Percentiles rank a stretch among this genome's conserved stretches.
Conservation (phyloP, 441 rosid genomes). For the Manihot esculenta region DNA sequence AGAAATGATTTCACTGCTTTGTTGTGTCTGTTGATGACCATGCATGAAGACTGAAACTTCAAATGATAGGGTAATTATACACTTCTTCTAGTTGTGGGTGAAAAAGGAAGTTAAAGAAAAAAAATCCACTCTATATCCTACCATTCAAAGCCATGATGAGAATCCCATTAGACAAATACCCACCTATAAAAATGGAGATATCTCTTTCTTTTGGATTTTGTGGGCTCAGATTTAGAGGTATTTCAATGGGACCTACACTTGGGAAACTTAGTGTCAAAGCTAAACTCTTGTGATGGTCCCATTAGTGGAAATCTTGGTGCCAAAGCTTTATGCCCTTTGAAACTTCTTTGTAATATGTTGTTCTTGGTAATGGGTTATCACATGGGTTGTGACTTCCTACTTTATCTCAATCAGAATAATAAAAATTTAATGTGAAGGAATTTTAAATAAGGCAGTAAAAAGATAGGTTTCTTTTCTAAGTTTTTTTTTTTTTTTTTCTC, state of each 20-base stretch:
- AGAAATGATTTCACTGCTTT: slow-evolving; percentile 30
- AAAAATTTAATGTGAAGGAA: slow-evolving; percentile 28
- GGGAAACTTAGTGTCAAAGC: slow-evolving; percentile 55
- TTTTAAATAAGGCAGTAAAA: slow-evolving; percentile 40
- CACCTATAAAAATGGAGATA: slow-evolving; percentile 42
- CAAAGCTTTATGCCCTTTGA: slow-evolving; percentile 40
- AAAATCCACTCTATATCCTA: slow-evolving; percentile 18
- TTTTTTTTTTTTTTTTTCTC: slow-evolving; percentile 27
- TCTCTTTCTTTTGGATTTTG: slow-evolving; percentile 69
- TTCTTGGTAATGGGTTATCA: slow-evolving; percentile 46
- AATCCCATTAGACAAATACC: slow-evolving; percentile 37
- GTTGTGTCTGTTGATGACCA: slow-evolving; percentile 34
- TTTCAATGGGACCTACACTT: slow-evolving; percentile 40
- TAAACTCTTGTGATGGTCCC: slow-evolving; percentile 43
- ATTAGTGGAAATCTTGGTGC: slow-evolving; percentile 41
- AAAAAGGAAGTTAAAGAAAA: slow-evolving; percentile 25
- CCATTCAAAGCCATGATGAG: slow-evolving; percentile 29
- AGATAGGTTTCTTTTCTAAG: slow-evolving; percentile 38
- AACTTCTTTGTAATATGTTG: slow-evolving; percentile 28
- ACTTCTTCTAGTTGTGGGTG: slow-evolving; percentile 27
- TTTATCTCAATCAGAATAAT: slow-evolving; percentile 27
- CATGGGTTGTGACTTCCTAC: slow-evolving; percentile 40
- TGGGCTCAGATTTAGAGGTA: slow-evolving; percentile 44
- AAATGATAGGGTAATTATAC: slow-evolving; percentile 42
- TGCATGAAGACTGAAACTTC: slow-evolving; percentile 27